These are phyloP conservation scores for Rhinocladiella mackenziei DNA, from an alignment of 2,329 filamentous ascomycete species.

Conservation along the genomic window DNA sequence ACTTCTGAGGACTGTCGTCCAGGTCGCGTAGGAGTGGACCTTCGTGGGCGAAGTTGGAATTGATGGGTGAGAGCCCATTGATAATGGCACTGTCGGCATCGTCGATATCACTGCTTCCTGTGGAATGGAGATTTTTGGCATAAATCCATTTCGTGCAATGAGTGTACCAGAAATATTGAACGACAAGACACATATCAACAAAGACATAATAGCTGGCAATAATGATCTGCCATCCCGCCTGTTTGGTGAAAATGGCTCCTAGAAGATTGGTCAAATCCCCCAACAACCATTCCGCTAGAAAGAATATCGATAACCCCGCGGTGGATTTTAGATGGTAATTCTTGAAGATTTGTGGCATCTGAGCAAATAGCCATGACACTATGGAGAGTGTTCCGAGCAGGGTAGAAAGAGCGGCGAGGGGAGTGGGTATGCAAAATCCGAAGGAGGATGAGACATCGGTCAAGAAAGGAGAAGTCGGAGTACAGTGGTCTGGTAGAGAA, in stretches of 20 bases:
- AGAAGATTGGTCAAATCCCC: slow-evolving; percentile 62
- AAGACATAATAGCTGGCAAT: slow-evolving; percentile 63
- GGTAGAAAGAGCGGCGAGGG: slow-evolving; percentile 59
- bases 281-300: slow-evolving; percentile 62
- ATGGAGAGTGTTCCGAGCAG: slow-evolving; percentile 60
- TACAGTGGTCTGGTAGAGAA: slow-evolving; percentile 56
- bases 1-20: slow-evolving; percentile 16
- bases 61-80: slow-evolving; percentile 38
- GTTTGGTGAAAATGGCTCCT: slow-evolving; percentile 59
- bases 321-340: slow-evolving; percentile 62
- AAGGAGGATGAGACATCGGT: slow-evolving; percentile 55
- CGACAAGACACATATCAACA: slow-evolving; percentile 59
- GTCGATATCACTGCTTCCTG: slow-evolving; percentile 30
- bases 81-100: slow-evolving; percentile 34
- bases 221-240: slow-evolving; percentile 64
- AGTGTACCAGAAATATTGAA: slow-evolving; percentile 65
- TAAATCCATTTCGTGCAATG: slow-evolving; percentile 50
- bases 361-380: slow-evolving; percentile 64
- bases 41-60: slow-evolving; percentile 30
- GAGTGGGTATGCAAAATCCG: slow-evolving; percentile 61
- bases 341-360: slow-evolving; percentile 66
- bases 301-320: slow-evolving; percentile 61
- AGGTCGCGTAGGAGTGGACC: slow-evolving; percentile 7
- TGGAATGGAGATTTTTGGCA: slow-evolving; percentile 30
- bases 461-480: slow-evolving; percentile 57